These are phyloP conservation scores for Phytophthora hybrid DNA, from an alignment of 352 stramenopile genomes.

Conservation along the genomic window DNA sequence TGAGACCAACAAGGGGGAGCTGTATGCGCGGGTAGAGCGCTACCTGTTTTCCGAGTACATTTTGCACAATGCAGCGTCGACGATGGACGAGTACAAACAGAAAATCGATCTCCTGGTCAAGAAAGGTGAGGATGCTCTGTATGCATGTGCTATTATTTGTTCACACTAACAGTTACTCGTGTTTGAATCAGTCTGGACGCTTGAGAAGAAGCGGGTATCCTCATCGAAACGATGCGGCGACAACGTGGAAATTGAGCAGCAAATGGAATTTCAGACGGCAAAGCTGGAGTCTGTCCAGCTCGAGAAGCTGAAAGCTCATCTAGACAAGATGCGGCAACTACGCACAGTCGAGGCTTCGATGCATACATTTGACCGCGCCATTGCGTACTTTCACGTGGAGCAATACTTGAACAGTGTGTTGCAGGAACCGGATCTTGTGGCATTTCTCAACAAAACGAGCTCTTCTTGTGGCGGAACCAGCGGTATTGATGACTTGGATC, in stretches of 20 bases:
- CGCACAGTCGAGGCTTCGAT: conserved; percentile 81
- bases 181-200: conserved; percentile 53
- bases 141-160: conserved; percentile 2
- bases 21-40: conserved; percentile 75
- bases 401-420: conserved; percentile 84
- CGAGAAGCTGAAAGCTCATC: conserved; percentile 68
- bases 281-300: conserved; percentile 72
- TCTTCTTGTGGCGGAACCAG: conserved; percentile 45
- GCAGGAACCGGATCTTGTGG: conserved; percentile 71
- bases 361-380: conserved; percentile 82
- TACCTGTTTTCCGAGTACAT: conserved; percentile 87
- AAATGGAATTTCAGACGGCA: conserved; percentile 76
- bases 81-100: conserved; percentile 64
- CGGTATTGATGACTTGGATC: conserved; percentile 55
- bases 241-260: conserved; percentile 63
- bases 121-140: conserved; percentile 57
- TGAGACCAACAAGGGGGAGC: conserved; percentile 81
- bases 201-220: conserved; percentile 69
- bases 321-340: conserved; percentile 78
- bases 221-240: conserved; percentile 65
- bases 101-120: conserved; percentile 72
- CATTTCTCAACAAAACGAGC: conserved; percentile 81
- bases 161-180: not conserved
- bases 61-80: conserved; percentile 69
- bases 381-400: conserved; percentile 86